These are phyloP conservation scores for Hysterium pulicare DNA, from an alignment of 2,329 filamentous ascomycete species.

Conservation along the genomic window DNA sequence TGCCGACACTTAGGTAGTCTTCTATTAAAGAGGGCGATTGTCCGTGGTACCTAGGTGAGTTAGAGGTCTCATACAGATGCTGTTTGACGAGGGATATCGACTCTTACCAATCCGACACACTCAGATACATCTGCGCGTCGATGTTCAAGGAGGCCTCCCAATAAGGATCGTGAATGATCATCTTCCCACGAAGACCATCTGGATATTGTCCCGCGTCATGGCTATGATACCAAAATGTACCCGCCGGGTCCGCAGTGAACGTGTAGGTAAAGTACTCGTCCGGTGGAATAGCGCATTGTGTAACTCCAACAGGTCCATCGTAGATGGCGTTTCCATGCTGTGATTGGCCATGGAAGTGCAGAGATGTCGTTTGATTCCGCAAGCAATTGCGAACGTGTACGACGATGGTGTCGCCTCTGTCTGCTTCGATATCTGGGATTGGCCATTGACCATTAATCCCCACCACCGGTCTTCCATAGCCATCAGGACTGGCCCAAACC, in stretches of 20 bases:
- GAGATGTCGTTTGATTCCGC: slow-evolving; percentile 60
- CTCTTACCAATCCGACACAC: slow-evolving; percentile 63
- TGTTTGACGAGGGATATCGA: too few species aligned
- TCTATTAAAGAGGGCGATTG: slow-evolving; percentile 50
- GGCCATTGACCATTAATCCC: slow-evolving; percentile 78
- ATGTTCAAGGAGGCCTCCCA: slow-evolving; percentile 31
- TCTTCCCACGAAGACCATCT: slow-evolving; percentile 63
- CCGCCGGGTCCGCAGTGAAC: slow-evolving; percentile 55
- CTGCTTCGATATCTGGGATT: slow-evolving; percentile 60
- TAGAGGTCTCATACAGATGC: slow-evolving; percentile 32
- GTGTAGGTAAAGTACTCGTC: slow-evolving; percentile 67
- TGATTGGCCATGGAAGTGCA: slow-evolving; percentile 70
- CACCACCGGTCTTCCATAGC: slow-evolving; percentile 55
- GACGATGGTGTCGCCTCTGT: slow-evolving; percentile 57
- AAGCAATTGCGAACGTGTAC: slow-evolving; percentile 59
- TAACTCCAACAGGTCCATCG: slow-evolving; percentile 65
- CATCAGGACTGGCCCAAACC: slow-evolving; percentile 1
- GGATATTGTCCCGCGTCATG: slow-evolving; percentile 67
- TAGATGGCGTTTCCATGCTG: slow-evolving; percentile 65
- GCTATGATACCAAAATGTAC: slow-evolving; percentile 78
- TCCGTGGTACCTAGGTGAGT: slow-evolving; percentile 54
- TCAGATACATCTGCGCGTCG: slow-evolving; percentile 62
- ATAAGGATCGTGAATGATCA: slow-evolving; percentile 61
- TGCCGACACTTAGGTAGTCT: slow-evolving; percentile 45
- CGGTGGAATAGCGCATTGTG: slow-evolving; percentile 64